phyloP scores from a whole-genome alignment of 2,329 filamentous ascomycete species.

The Fusarium sp. region DNA sequence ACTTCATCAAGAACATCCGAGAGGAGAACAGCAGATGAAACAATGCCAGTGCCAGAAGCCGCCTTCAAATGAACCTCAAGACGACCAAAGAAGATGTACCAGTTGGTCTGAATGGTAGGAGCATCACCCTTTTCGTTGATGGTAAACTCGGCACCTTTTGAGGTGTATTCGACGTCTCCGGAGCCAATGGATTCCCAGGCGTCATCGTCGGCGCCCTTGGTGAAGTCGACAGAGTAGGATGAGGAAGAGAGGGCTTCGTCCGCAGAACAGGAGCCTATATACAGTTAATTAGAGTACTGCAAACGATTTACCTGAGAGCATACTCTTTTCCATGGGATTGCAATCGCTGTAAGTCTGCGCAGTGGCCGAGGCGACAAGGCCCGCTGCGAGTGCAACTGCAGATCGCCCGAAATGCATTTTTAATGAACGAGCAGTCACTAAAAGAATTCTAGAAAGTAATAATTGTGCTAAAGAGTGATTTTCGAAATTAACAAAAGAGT shows the following conservation, averaged over 20 bases:
- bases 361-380: constrained; percentile 22
- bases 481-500: not conserved
- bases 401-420: constrained; percentile 18
- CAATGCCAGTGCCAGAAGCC: constrained; percentile 78
- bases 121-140: constrained; percentile 69
- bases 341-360: constrained; percentile 34
- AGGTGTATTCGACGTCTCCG: constrained; percentile 34
- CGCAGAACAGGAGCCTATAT: constrained; percentile 15
- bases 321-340: constrained; percentile 38
- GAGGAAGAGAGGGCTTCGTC: constrained; percentile 31
- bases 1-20: constrained; percentile 76
- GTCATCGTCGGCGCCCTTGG: constrained; percentile 32
- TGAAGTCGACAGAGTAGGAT: constrained; percentile 37
- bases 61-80: constrained; percentile 78
- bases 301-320: no score
- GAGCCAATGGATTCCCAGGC: constrained; percentile 35
- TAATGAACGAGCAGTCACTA: not conserved
- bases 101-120: constrained; percentile 74
- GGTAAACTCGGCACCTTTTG: constrained; percentile 51
- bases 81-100: constrained; percentile 88
- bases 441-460: not conserved
- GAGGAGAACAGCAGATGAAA: constrained; percentile 80
- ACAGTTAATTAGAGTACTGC: not conserved
- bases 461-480: not conserved
- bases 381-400: constrained; percentile 18